A percentile compares a stretch with the other conserved stretches of the same genome.
Conservation (phyloP, 768 basidiomycete genomes). For the Lactarius evosmus region DNA sequence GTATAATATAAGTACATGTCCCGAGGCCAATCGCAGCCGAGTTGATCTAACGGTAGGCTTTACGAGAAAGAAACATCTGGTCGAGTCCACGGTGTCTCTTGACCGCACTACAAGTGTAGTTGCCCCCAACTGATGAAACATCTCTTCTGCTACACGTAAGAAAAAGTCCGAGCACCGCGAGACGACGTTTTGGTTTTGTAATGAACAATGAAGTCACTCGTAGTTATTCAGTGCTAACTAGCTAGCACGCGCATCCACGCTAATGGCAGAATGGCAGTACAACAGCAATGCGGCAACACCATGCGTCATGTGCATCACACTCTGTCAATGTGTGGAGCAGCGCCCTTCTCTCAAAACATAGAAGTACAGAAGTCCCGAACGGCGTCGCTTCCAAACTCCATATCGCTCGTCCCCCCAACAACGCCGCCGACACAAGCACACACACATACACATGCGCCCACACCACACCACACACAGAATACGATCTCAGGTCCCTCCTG, state of each 20-base stretch:
- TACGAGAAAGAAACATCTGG: not conserved
- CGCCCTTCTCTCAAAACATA: no score
- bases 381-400: not conserved
- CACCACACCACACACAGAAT: no score
- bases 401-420: not conserved
- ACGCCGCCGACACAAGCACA: not conserved
- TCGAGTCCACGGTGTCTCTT: not conserved
- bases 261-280: no score
- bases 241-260: no score
- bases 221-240: no score
- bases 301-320: no score
- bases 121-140: not conserved
- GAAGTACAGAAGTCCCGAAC: no score
- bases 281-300: no score
- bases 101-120: not conserved
- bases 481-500: not conserved
- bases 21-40: not conserved
- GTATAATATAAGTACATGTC: not conserved
- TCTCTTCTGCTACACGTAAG: not conserved
- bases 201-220: no score
- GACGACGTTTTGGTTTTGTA: no score
- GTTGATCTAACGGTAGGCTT: not conserved
- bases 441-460: not conserved
- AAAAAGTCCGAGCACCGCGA: not conserved
- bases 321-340: no score